Conservation (phyloP, 1,284 basidiomycete genomes). For the Gymnopus androsaceus region DNA sequence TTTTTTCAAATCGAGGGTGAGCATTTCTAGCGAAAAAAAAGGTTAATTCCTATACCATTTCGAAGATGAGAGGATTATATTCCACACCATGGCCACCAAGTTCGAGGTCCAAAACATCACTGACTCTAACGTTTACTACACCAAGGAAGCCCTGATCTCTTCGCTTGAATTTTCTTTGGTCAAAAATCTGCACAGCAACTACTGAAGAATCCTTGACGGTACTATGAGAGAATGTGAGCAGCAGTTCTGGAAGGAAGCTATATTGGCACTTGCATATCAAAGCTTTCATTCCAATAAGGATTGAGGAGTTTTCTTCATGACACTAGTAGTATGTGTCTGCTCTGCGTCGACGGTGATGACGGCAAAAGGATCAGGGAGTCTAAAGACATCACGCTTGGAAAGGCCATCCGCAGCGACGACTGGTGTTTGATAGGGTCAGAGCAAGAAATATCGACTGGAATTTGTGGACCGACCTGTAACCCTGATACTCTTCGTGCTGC, state of each 20-base stretch:
- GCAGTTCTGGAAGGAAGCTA: constrained; percentile 2
- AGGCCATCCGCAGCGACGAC: constrained; percentile 90
- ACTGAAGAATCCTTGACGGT: constrained; percentile 90
- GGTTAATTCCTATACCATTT: not conserved
- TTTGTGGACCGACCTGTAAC: constrained; percentile 48
- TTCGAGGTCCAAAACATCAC: constrained; percentile 88
- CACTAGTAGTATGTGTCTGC: constrained; percentile 90
- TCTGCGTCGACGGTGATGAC: constrained; percentile 94
- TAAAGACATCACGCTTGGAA: constrained; percentile 88
- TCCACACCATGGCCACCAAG: constrained; percentile 83
- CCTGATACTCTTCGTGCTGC: constrained; percentile 60
- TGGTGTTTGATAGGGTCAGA: constrained; percentile 30
- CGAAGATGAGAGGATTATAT: not conserved
- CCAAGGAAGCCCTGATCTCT: constrained; percentile 94
- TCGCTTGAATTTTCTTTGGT: constrained; percentile 96
- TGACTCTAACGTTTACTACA: constrained; percentile 89
- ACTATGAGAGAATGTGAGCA: constrained; percentile 40
- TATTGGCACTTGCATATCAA: constrained; percentile 67
- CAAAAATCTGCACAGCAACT: constrained; percentile 93
- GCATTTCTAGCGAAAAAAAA: constrained; percentile 66
- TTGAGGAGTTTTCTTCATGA: constrained; percentile 89
- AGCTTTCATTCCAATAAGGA: constrained; percentile 94
- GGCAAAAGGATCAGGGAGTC: constrained; percentile 92
- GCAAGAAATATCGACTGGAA: not conserved
- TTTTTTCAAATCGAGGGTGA: constrained; percentile 87